Conservation (phyloP, 139 green algal genomes). For the Edaphochlamys debaryana region DNA sequence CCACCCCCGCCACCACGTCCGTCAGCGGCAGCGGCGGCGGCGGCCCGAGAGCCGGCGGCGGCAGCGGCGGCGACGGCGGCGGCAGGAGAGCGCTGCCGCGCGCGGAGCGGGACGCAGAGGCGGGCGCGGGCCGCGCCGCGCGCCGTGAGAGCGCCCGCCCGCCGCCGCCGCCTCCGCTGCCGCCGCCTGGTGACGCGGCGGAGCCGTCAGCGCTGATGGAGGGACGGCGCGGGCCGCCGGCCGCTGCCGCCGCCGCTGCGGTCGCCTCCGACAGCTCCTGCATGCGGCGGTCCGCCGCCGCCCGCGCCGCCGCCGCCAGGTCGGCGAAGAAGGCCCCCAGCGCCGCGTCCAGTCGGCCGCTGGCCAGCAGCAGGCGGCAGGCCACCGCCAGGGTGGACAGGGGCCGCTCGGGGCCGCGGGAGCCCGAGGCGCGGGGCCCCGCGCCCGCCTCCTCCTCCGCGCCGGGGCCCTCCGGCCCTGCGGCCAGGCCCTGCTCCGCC, state of each 20-base stretch:
- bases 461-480: not conserved
- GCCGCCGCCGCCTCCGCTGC: not conserved
- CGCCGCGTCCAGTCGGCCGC: conserved; percentile 1
- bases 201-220: not conserved
- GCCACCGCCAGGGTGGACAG: conserved; percentile 33
- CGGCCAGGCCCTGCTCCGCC: not conserved
- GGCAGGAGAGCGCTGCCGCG: too few relatives aligned
- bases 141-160: too few relatives aligned
- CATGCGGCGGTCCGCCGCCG: not conserved
- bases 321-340: conserved; percentile 13
- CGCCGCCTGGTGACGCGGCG: not conserved
- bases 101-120: too few relatives aligned
- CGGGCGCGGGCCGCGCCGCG: not conserved
- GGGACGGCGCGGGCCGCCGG: too few relatives aligned
- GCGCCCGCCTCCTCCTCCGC: not conserved
- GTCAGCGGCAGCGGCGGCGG: conserved; percentile 1
- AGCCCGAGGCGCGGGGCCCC: too few relatives aligned
- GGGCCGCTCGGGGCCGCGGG: not conserved
- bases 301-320: not conserved
- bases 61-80: not conserved
- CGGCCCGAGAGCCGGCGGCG: too few relatives aligned
- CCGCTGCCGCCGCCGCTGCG: not conserved
- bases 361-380: conserved; percentile 26
- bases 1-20: conserved; percentile 37
- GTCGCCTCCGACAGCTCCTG: too few relatives aligned